phyloP scores from a whole-genome alignment of 2,329 filamentous ascomycete species.

The Penicillium griseofulvum region DNA sequence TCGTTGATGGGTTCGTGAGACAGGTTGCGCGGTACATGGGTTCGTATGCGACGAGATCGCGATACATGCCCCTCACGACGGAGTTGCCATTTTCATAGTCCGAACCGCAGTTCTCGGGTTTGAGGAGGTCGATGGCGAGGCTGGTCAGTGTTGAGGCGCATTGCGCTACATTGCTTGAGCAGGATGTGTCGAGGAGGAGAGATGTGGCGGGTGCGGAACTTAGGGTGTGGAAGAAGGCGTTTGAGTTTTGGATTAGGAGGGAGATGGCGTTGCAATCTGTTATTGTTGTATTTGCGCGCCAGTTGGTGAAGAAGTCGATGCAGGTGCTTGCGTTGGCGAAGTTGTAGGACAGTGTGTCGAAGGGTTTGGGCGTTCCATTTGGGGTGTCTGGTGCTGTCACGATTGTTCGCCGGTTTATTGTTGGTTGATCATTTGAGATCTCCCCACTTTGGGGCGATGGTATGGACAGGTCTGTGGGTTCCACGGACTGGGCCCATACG shows the following conservation, averaged over 20 bases:
- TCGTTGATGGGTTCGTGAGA: constrained; percentile 63
- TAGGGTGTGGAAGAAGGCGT: constrained; percentile 76
- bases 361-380: constrained; percentile 57
- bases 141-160: constrained; percentile 66
- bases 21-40: constrained; percentile 79
- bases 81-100: constrained; percentile 69
- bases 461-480: neutral
- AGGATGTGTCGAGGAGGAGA: constrained; percentile 74
- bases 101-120: constrained; percentile 62
- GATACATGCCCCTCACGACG: constrained; percentile 70
- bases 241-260: constrained; percentile 78
- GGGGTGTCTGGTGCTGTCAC: constrained; percentile 11
- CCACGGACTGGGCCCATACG: constrained; percentile 12
- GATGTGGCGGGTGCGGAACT: constrained; percentile 71
- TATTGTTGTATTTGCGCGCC: constrained; percentile 67
- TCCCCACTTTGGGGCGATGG: constrained; percentile 18
- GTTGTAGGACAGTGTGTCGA: constrained; percentile 65
- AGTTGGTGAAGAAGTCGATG: constrained; percentile 59
- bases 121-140: constrained; percentile 65
- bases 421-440: constrained; percentile 15
- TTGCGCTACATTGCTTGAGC: constrained; percentile 61
- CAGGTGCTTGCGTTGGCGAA: constrained; percentile 53
- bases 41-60: constrained; percentile 73
- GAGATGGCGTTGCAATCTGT: constrained; percentile 78
- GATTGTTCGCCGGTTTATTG: constrained; percentile 5